Evolutionary conservation across 2,329 filamentous ascomycete genomes (phyloP), one percentile per base, ranked within the genome.

Genomic region (Ilyonectria destructans): DNA sequence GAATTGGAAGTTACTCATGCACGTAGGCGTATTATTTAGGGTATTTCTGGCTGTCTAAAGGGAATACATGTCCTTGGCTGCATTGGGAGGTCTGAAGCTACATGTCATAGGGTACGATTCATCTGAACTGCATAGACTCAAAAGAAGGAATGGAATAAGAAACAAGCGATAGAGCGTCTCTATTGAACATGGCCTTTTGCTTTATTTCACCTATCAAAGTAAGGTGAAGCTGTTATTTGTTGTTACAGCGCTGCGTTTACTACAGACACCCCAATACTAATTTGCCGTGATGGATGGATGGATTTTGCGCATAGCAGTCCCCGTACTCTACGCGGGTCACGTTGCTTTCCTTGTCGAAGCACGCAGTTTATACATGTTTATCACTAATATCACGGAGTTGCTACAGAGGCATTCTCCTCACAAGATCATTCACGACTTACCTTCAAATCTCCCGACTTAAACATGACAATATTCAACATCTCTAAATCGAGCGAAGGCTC

Each of bases 91-190:
- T 19, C 19, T 43, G 43, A 48, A 15, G 57, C 29, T 57, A 31
- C 31, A 12, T 46, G 23, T 6, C 6, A n/a, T 57, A 21, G 35
- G 19, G 31, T n/a, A 52, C 23, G 8, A 17, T 48, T 19, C n/a
- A 60, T 37, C 9, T 51, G 45, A 26, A 51, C 19, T 60, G 15
- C 19, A 61, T 54, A 29, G 48, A 54, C 12, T 54, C 15, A 21
- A 26, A 49, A 45, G 56, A 51, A 45, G 23, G 17, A 43, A 49
- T 12, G 15, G 35, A 13, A 23, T 54, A 48, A 10, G n/a, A 12
- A 31, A 61, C 29, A n/a, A 61, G 35, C 48, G 58, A 54, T 54
- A 23, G 12, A 54, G 48, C 49, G 58, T 52, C 37, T 61, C 29
- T 55, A n/a, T n/a, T 46, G 26, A 31, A 29, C 10, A 43, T 31